phyloP scores from a whole-genome alignment of 2,329 filamentous ascomycete genomes.

The Cryphonectria naterciae region DNA sequence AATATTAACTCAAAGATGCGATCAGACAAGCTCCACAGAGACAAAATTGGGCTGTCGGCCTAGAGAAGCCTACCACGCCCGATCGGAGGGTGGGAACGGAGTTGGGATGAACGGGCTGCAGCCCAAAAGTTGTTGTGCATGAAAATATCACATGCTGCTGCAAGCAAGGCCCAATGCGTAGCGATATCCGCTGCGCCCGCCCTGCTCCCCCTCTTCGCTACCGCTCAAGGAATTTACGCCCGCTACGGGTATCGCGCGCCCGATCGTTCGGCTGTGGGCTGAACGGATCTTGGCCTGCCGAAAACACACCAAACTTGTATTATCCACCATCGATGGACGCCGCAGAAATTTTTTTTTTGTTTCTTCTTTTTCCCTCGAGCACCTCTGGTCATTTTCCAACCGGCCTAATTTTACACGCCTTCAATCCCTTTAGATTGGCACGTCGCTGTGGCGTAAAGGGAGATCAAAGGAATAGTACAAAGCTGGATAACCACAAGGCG shows the following conservation, averaged over 20 bases:
- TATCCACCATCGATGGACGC: background rate
- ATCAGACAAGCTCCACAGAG: background rate
- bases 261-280: too few relatives aligned
- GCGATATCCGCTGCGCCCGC: background rate
- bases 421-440: background rate
- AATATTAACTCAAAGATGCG: background rate
- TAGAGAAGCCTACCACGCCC: background rate
- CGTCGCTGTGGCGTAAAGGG: background rate
- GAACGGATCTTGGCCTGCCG: too few relatives aligned
- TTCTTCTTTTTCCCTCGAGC: background rate
- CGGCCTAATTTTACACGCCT: background rate
- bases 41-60: background rate
- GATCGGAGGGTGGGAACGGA: background rate
- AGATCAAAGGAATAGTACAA: background rate
- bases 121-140: background rate
- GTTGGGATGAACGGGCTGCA: slow-evolving; percentile 3
- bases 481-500: background rate
- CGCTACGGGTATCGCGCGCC: background rate
- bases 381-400: background rate
- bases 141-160: background rate
- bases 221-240: too few relatives aligned
- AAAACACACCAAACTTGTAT: background rate
- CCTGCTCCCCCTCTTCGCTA: background rate
- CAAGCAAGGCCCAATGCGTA: background rate
- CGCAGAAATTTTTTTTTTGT: background rate